Conservation (phyloP, 2,329 filamentous ascomycete species). For the Penicillium italicum region DNA sequence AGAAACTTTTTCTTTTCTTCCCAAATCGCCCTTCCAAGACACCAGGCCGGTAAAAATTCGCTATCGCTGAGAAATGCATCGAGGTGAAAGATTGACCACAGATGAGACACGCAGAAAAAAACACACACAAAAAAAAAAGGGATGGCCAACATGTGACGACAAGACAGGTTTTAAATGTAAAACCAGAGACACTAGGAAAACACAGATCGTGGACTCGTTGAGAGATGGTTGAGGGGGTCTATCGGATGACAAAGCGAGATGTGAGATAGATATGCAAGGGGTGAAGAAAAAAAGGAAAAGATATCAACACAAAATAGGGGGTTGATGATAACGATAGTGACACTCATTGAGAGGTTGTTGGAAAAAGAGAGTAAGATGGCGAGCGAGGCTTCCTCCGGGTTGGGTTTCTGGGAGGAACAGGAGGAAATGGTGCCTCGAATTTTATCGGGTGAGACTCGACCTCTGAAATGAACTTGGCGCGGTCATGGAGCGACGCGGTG, state of each 20-base stretch:
- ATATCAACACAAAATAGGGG: conserved; percentile 1
- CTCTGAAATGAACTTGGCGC: conserved; percentile 38
- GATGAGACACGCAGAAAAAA: conserved; percentile 13
- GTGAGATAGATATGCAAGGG: conserved; percentile 14
- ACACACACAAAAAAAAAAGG: conserved; percentile 10
- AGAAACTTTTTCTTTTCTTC: conserved; percentile 14
- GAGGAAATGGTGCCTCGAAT: conserved; percentile 20
- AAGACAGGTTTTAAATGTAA: conserved; percentile 25
- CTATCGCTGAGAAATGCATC: conserved; percentile 29
- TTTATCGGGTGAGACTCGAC: conserved; percentile 25
- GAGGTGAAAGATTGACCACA: conserved; percentile 16
- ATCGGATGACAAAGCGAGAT: conserved; percentile 4
- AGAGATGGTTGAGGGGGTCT: conserved; percentile 1
- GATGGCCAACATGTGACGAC: conserved; percentile 19
- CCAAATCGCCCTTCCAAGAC: conserved; percentile 18
- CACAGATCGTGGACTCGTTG: conserved; percentile 15
- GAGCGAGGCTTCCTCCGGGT: conserved; percentile 35
- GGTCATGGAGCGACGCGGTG: conserved; percentile 30
- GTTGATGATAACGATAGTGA: conserved; percentile 7
- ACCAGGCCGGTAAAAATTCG: conserved; percentile 20
- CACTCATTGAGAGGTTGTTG: conserved; percentile 21
- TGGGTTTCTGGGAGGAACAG: conserved; percentile 26
- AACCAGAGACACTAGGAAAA: conserved; percentile 8
- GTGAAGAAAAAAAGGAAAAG: conserved; percentile 9
- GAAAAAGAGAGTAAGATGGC: conserved; percentile 47